phyloP scores from a whole-genome alignment of 768 basidiomycete species.

The Melanogaster broomeanus region DNA sequence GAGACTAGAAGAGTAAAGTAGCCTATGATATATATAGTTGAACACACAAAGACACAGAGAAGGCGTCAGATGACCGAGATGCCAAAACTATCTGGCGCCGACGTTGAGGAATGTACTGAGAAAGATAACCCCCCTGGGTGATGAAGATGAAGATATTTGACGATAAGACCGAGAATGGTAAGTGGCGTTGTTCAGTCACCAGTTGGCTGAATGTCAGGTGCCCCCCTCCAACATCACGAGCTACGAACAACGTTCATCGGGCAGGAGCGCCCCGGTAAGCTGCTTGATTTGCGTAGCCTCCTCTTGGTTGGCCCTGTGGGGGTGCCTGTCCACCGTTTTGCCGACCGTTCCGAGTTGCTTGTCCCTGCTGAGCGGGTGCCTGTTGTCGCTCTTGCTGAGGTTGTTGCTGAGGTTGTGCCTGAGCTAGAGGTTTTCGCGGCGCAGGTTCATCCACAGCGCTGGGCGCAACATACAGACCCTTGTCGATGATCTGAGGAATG shows the following conservation, averaged over 20 bases:
- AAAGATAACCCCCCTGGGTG: constrained; percentile 11
- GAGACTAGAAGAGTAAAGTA: constrained; percentile 23
- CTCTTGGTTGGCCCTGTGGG: constrained; percentile 23
- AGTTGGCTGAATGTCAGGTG: constrained; percentile 14
- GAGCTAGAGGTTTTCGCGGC: constrained; percentile 40
- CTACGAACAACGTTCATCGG: constrained; percentile 20
- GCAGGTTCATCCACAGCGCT: constrained; percentile 45
- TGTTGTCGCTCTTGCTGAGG: constrained; percentile 30
- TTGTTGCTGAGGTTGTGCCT: constrained; percentile 36
- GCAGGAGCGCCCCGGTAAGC: constrained; percentile 31
- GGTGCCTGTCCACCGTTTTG: constrained; percentile 26
- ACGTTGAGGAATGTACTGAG: constrained; percentile 9
- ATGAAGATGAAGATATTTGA: constrained; percentile 13
- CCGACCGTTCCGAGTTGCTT: constrained; percentile 27
- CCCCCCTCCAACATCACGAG: constrained; percentile 1
- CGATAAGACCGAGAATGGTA: constrained; percentile 16
- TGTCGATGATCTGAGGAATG: constrained; percentile 90
- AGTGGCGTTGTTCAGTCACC: constrained; percentile 10
- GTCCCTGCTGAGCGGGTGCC: constrained; percentile 22
- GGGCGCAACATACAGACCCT: constrained; percentile 91
- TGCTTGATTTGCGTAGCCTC: constrained; percentile 23
- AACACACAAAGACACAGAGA: constrained; percentile 24
- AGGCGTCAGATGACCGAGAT: constrained; percentile 9
- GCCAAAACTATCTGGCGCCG: constrained; percentile 14
- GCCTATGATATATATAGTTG: constrained; percentile 34